Conservation (phyloP, 202 grass and related monocot species). For the Musa balbisiana region DNA sequence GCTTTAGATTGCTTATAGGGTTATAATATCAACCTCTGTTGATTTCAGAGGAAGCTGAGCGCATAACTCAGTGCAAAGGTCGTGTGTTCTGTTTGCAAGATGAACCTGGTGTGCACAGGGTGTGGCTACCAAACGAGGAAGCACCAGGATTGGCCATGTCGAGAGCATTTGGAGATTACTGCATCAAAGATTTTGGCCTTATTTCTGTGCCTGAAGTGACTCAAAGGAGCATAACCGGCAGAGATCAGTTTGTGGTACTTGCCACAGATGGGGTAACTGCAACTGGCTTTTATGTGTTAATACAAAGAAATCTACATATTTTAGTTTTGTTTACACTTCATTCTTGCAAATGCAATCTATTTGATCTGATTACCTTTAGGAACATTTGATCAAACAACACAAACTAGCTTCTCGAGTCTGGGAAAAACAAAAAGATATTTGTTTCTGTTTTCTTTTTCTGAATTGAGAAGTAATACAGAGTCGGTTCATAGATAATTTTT, state of each 20-base stretch:
- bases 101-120: conserved; percentile 74
- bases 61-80: conserved; percentile 74
- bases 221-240: conserved; percentile 37
- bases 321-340: too few relatives aligned
- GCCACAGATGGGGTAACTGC: conserved; percentile 79
- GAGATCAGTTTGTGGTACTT: conserved; percentile 70
- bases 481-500: too few relatives aligned
- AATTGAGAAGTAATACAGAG: too few relatives aligned
- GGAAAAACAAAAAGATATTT: too few relatives aligned
- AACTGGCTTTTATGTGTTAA: too few relatives aligned
- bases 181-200: conserved; percentile 66
- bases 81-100: conserved; percentile 50
- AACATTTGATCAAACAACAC: too few relatives aligned
- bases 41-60: conserved; percentile 61
- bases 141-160: conserved; percentile 89
- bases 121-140: conserved; percentile 59
- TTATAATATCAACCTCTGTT: neutral
- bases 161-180: conserved; percentile 82
- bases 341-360: too few relatives aligned
- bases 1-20: too few relatives aligned
- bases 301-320: too few relatives aligned
- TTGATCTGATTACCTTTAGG: too few relatives aligned
- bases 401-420: too few relatives aligned
- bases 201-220: conserved; percentile 86
- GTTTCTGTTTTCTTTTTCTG: too few relatives aligned